These are phyloP conservation scores for Yamadazyma trypodendri DNA, from an alignment of 1,139 yeast species.

Conservation along the genomic window DNA sequence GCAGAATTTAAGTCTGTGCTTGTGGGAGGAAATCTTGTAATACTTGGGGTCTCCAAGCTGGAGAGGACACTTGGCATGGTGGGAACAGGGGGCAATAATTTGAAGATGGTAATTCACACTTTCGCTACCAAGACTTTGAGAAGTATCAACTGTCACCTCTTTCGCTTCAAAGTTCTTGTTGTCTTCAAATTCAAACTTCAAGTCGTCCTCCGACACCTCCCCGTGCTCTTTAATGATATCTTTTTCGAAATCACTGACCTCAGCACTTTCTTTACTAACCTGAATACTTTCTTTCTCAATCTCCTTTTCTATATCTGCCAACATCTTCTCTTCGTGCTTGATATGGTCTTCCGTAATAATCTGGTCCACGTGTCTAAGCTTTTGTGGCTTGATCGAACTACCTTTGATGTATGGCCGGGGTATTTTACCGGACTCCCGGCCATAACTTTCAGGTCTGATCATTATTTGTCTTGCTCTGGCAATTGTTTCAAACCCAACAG, in stretches of 20 bases:
- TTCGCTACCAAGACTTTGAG: slow-evolving; percentile 16
- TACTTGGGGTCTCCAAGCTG: slow-evolving; percentile 74
- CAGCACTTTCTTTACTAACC: slow-evolving; percentile 4
- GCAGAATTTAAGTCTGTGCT: slow-evolving; percentile 68
- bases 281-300: slow-evolving; percentile 9
- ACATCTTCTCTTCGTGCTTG: slow-evolving; percentile 30
- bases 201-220: slow-evolving; percentile 39
- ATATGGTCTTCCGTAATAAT: slow-evolving; percentile 35
- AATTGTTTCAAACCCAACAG: slow-evolving; percentile 82
- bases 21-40: slow-evolving; percentile 60
- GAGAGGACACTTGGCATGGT: slow-evolving; percentile 83
- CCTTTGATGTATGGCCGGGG: slow-evolving; percentile 73
- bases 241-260: slow-evolving; percentile 15
- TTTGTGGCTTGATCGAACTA: slow-evolving; percentile 43
- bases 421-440: slow-evolving; percentile 55
- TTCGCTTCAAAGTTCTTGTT: slow-evolving; percentile 40
- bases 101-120: slow-evolving; percentile 53
- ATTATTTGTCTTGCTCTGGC: slow-evolving; percentile 89
- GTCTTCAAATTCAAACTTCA: slow-evolving; percentile 50
- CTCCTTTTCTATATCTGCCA: slow-evolving; percentile 26
- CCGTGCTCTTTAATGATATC: slow-evolving; percentile 38
- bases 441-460: slow-evolving; percentile 75
- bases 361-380: slow-evolving; percentile 35
- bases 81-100: slow-evolving; percentile 87
- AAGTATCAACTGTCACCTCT: too few relatives aligned